Evolutionary conservation across 331 rosid species (phyloP), one percentile per base, ranked within the genome.

Genomic region (Pyrus hybrid): DNA sequence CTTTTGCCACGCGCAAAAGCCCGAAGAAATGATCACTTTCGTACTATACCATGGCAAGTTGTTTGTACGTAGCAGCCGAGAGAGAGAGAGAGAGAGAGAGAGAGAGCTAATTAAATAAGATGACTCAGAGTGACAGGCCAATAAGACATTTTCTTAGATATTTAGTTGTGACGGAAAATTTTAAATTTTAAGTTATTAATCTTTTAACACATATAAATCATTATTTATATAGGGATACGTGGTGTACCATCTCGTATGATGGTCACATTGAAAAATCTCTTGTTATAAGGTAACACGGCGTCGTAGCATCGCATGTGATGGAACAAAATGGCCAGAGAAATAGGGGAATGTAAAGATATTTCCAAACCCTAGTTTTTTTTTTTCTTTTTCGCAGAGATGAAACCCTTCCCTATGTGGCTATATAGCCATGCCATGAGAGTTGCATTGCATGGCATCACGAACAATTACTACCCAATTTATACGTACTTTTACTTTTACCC

Each of bases 391-490:
- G 47, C 32, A 23, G 65, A 11, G 29, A 58, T 13, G 8, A 13
- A 21, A 11, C 28, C 63, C 63, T 5, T 26, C 20, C 35, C 68
- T 18, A 63, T 30, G 23, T 29, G 43, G 43, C 68, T 17, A 29
- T 16, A 14, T 68, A 32, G n/a, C 72, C 8, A 62, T 51, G 57
- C 57, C 21, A 18, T 51, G 21, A 18, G 57, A 49, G 21, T 18
- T 51, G 57, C 57, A 51, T 51, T 47, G 73, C 73, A 66, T 75
- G 71, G 63, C 71, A 64, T 49, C 73, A 53, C 23, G 5, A 33
- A 49, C 72, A 63, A 20, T 20, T 64, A 26, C 73, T 17, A 25
- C 12, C 17, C 30, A 23, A n/a, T 5, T 5, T n/a, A 12, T 67
- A 41, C 66, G 29, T 29, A 47, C 37, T 37, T 47, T 28, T 20